Evolutionary conservation across 139 green algal genomes (phyloP).

Genomic region (Mesotaenium endlicherianum): DNA sequence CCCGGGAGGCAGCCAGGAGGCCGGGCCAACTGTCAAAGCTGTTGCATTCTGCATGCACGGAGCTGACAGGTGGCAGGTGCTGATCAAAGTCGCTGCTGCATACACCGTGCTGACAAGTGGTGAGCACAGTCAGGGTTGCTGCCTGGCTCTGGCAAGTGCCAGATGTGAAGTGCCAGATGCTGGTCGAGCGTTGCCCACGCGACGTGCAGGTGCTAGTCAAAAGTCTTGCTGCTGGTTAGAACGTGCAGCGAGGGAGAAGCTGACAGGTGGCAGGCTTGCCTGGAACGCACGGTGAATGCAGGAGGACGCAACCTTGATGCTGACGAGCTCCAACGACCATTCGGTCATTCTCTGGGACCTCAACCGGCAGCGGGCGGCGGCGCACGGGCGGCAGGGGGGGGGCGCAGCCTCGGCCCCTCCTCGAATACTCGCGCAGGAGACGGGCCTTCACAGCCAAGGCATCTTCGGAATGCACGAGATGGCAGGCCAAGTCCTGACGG

Average conservation of each 20-base stretch:
- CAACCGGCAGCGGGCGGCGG: constrained; percentile 40
- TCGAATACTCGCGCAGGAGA: not conserved
- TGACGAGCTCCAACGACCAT: constrained; percentile 37
- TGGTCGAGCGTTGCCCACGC: not conserved
- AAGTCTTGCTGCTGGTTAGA: not conserved
- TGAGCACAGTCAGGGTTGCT: not conserved
- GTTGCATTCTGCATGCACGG: too few relatives aligned
- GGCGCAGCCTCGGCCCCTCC: not conserved
- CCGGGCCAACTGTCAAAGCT: too few relatives aligned
- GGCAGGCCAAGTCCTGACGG: not conserved
- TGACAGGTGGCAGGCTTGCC: not conserved
- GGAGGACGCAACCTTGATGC: constrained; percentile 22
- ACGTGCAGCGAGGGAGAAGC: not conserved
- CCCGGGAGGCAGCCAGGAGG: too few relatives aligned
- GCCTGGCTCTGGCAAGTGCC: not conserved
- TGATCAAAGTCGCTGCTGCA: too few relatives aligned
- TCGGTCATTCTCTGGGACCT: constrained; percentile 45
- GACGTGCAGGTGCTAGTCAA: not conserved
- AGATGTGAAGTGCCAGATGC: not conserved
- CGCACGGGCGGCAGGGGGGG: not conserved
- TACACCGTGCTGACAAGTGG: too few relatives aligned
- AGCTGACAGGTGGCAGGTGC: too few relatives aligned
- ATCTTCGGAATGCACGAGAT: constrained; percentile 50
- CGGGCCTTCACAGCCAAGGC: constrained; percentile 32
- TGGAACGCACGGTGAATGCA: constrained; percentile 2